Percentiles rank a stretch among this genome's conserved stretches.
phyloP scores from a whole-genome alignment of 495 filamentous ascomycete species.

The Xylaria curta region DNA sequence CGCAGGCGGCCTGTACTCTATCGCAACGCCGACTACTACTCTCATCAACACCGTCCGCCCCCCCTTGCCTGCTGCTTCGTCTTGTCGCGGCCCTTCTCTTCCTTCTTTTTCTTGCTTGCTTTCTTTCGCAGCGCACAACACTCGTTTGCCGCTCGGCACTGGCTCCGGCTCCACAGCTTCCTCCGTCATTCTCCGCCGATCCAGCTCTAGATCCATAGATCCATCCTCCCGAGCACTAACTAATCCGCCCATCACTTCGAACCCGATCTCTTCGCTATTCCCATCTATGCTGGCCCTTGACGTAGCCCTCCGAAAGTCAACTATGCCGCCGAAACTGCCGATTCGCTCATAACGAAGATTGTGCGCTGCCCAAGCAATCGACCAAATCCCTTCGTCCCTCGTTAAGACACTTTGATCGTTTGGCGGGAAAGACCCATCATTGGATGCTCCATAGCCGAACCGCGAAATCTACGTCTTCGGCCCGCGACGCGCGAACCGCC shows the following conservation, averaged over 20 bases:
- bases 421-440: not conserved
- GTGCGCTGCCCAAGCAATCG: conserved; percentile 24
- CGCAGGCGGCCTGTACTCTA: not conserved
- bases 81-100: not conserved
- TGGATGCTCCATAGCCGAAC: conserved; percentile 23
- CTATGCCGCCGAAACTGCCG: conserved; percentile 41
- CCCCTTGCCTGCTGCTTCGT: too few species aligned
- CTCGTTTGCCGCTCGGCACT: conserved; percentile 22
- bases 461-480: conserved; percentile 23
- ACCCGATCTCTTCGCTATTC: conserved; percentile 18
- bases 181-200: conserved; percentile 25
- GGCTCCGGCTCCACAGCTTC: conserved; percentile 21
- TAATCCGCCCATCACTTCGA: conserved; percentile 17
- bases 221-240: conserved; percentile 15
- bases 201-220: conserved; percentile 18
- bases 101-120: not conserved
- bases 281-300: conserved; percentile 38
- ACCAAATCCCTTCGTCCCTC: not conserved
- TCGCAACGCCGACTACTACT: not conserved
- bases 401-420: not conserved
- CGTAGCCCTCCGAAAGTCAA: conserved; percentile 29
- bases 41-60: not conserved
- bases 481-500: conserved; percentile 19
- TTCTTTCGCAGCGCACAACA: not conserved
- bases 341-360: conserved; percentile 36